phyloP scores from a whole-genome alignment of 805 yeast species.

The Candida qinlingensis region DNA sequence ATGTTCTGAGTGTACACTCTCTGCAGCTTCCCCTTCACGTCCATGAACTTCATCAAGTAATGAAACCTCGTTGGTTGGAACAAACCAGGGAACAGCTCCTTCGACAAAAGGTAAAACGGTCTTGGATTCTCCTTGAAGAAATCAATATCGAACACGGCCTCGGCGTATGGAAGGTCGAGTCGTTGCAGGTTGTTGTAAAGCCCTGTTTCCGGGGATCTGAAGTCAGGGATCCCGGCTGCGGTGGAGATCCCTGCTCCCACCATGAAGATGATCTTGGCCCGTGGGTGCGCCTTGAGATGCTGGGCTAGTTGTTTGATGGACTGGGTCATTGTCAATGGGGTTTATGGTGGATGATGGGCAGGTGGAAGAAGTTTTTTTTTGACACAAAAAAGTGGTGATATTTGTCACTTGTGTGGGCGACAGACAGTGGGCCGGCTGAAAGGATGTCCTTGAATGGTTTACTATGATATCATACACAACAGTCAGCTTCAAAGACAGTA shows the following conservation, averaged over 20 bases:
- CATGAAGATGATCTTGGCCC: conserved; percentile 50
- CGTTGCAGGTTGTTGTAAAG: conserved; percentile 74
- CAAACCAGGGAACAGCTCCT: conserved; percentile 84
- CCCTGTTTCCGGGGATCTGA: conserved; percentile 86
- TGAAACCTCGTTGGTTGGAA: conserved; percentile 83
- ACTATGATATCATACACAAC: too few relatives aligned
- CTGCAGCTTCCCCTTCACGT: conserved; percentile 54
- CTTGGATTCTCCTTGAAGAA: conserved; percentile 70
- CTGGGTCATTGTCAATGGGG: too few relatives aligned
- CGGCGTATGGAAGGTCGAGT: conserved; percentile 82
- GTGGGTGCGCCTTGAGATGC: conserved; percentile 4
- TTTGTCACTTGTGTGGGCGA: too few relatives aligned
- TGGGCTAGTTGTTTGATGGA: conserved; percentile 7
- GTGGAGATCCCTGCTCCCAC: conserved; percentile 96
- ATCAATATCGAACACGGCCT: conserved; percentile 90
- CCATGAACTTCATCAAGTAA: conserved; percentile 58
- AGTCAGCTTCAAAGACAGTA: too few relatives aligned
- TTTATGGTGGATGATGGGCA: too few relatives aligned
- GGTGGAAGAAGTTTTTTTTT: background rate
- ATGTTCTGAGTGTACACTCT: conserved; percentile 90
- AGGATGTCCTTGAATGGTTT: too few relatives aligned
- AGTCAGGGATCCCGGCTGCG: conserved; percentile 92
- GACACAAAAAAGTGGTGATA: too few relatives aligned
- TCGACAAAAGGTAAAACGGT: conserved; percentile 81
- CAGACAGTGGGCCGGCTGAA: too few relatives aligned